A percentile compares a stretch with the other conserved stretches of the same genome.
Conservation (phyloP, 495 filamentous ascomycete species). For the Aspergillus heteromorphus region DNA sequence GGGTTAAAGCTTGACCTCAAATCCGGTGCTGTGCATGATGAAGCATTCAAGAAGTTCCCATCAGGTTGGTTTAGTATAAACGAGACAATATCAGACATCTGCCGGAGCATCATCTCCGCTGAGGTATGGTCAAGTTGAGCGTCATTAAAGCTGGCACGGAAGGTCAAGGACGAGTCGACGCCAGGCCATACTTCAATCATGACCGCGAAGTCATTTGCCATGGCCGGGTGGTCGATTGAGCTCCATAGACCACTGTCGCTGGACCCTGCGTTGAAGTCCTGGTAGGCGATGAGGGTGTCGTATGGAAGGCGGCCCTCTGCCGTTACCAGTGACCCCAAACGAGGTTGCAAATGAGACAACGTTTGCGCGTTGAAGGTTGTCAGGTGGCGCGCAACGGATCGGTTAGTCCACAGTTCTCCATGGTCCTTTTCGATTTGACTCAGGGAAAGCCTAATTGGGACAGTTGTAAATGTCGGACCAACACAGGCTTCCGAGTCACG, state of each 20-base stretch:
- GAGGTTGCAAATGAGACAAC: constrained; percentile 18
- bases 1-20: constrained; percentile 23
- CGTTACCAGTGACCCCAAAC: constrained; percentile 14
- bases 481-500: constrained; percentile 54
- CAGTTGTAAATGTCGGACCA: constrained; percentile 72
- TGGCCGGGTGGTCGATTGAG: constrained; percentile 17
- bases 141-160: constrained; percentile 23
- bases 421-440: constrained; percentile 5
- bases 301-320: constrained; percentile 16
- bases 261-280: constrained; percentile 19
- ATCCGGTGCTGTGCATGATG: constrained; percentile 2
- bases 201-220: constrained; percentile 22
- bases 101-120: constrained; percentile 22
- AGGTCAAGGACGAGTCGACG: constrained; percentile 13
- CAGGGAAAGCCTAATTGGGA: constrained; percentile 49
- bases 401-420: constrained; percentile 9
- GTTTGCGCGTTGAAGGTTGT: constrained; percentile 16
- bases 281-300: constrained; percentile 20
- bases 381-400: constrained; percentile 15
- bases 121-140: constrained; percentile 15
- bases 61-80: constrained; percentile 21
- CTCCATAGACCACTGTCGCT: constrained; percentile 14
- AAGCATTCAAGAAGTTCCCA: constrained; percentile 11
- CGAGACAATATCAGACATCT: constrained; percentile 20
- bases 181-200: constrained; percentile 24